A percentile compares a stretch with the other conserved stretches of the same genome.
phyloP scores from a whole-genome alignment of 805 yeast genomes.

The Zygosaccharomyces siamensis region DNA sequence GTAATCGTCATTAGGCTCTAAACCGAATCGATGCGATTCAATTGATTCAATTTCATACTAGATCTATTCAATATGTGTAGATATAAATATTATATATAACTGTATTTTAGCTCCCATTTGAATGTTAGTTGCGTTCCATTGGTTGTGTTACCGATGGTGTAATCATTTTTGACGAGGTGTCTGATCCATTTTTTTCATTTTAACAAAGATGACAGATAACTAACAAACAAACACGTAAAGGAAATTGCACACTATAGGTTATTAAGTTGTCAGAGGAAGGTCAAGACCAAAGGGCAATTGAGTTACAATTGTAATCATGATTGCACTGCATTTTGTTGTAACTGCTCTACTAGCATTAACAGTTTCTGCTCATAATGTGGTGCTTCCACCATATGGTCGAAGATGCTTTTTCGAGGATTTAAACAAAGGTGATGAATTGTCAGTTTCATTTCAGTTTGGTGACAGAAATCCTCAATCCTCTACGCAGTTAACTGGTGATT shows the following conservation, averaged over 20 bases:
- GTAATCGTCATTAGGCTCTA: conserved; percentile 1
- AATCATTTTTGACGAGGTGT: conserved; percentile 4
- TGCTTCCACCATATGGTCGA: conserved; percentile 76
- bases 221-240: conserved; percentile 12
- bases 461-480: conserved; percentile 72
- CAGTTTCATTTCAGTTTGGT: conserved; percentile 90
- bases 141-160: neutral
- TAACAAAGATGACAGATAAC: neutral
- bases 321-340: conserved; percentile 7
- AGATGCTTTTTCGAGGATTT: conserved; percentile 84
- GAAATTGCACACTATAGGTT: too few species aligned
- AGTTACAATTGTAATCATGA: neutral
- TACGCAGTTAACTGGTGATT: conserved; percentile 64
- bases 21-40: neutral
- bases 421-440: conserved; percentile 77
- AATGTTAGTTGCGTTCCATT: conserved; percentile 2
- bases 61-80: conserved; percentile 9
- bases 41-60: neutral
- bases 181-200: neutral
- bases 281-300: neutral
- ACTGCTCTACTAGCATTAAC: conserved; percentile 10
- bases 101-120: conserved; percentile 19
- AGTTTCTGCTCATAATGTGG: conserved; percentile 65
- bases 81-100: conserved; percentile 12
- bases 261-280: neutral